Conservation (phyloP, 129 eudicot species). For the Flaveria trinervia region DNA sequence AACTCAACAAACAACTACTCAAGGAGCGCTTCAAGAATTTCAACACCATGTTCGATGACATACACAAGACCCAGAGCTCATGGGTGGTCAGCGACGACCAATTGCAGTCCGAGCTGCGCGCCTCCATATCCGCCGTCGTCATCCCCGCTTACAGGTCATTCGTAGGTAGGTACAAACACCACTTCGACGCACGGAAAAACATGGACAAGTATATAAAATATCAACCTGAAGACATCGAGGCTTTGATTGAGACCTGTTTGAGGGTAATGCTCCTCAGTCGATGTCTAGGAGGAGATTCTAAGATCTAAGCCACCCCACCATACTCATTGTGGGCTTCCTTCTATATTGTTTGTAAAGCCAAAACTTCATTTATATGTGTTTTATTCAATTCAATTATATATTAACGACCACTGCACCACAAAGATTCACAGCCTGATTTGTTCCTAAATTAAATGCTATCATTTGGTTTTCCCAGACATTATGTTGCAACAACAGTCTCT, state of each 20-base stretch:
- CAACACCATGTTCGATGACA: slow-evolving; percentile 76
- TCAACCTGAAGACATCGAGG: slow-evolving; percentile 84
- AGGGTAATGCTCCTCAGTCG: slow-evolving; percentile 49
- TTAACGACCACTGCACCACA: no score
- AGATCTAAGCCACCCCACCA: not conserved
- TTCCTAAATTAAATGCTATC: not conserved
- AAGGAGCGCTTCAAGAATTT: slow-evolving; percentile 83
- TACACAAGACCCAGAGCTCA: slow-evolving; percentile 65
- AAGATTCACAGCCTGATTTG: not conserved
- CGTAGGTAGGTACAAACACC: slow-evolving; percentile 71
- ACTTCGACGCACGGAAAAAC: slow-evolving; percentile 47
- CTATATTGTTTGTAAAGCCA: not conserved
- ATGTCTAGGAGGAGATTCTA: slow-evolving; percentile 42
- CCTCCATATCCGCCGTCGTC: slow-evolving; percentile 72
- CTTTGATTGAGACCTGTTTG: slow-evolving; percentile 73
- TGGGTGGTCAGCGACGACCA: slow-evolving; percentile 96
- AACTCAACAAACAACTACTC: slow-evolving; percentile 47
- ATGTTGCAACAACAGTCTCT: no score
- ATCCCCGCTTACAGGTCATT: slow-evolving; percentile 91
- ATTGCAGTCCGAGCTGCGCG: slow-evolving; percentile 80
- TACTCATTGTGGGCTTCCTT: not conserved
- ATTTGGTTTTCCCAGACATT: no score
- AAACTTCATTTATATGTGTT: not conserved
- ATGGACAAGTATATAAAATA: slow-evolving; percentile 76
- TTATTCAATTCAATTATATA: no score